These are phyloP conservation scores for Wickerhamiella bombiphila DNA, from an alignment of 805 yeast species.

Conservation along the genomic window DNA sequence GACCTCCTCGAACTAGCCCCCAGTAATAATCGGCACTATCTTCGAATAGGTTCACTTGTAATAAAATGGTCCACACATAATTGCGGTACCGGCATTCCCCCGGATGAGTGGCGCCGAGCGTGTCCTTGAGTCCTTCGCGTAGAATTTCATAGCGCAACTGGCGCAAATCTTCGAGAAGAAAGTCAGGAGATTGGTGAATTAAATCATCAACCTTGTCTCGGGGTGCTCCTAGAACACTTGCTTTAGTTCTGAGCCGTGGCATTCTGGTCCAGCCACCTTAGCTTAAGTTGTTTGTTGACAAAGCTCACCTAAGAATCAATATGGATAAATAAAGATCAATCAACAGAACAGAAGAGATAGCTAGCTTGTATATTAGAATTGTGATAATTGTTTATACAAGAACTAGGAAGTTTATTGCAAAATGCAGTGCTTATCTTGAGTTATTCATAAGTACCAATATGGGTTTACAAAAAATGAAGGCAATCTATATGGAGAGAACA, in stretches of 20 bases:
- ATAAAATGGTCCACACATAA: constrained; percentile 68
- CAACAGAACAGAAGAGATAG: too few species aligned
- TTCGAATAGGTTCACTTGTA: constrained; percentile 39
- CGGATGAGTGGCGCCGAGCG: too few species aligned
- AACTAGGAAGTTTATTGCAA: too few species aligned
- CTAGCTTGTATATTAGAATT: too few species aligned
- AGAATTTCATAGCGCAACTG: constrained; percentile 40
- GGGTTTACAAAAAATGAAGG: too few species aligned
- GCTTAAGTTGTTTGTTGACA: background rate
- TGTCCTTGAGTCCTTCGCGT: constrained; percentile 29
- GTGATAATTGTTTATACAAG: too few species aligned
- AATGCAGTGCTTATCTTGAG: too few species aligned
- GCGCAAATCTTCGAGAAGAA: constrained; percentile 35
- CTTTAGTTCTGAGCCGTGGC: too few species aligned
- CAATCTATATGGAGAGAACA: too few species aligned
- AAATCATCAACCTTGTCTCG: constrained; percentile 39
- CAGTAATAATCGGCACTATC: constrained; percentile 41
- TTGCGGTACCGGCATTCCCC: constrained; percentile 50
- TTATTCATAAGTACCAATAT: too few species aligned
- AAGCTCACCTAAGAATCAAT: background rate
- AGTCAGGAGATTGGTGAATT: constrained; percentile 25
- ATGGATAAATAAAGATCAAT: background rate
- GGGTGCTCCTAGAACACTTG: background rate
- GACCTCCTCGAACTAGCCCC: constrained; percentile 38
- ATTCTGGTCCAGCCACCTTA: too few species aligned